These are phyloP conservation scores for Neolentinus lepideus DNA, from an alignment of 1,284 basidiomycete genomes.

Conservation along the genomic window DNA sequence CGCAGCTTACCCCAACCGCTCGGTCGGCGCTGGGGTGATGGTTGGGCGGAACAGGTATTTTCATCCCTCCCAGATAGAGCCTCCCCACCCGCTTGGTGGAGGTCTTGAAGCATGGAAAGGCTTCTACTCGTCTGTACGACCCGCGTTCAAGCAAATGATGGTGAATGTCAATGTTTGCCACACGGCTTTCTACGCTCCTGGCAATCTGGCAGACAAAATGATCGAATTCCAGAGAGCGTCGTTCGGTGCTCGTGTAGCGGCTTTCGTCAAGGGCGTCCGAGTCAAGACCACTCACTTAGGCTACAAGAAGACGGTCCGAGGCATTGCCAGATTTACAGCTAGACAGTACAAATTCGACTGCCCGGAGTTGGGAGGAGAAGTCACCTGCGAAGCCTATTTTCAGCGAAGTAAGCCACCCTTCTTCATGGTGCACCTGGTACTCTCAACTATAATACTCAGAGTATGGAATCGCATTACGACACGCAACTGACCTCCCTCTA, in stretches of 20 bases:
- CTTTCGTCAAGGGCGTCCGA: constrained; percentile 54
- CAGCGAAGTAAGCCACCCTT: constrained; percentile 35
- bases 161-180: constrained; percentile 76
- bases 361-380: constrained; percentile 34
- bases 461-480: constrained; percentile 40
- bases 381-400: constrained; percentile 64
- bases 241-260: constrained; percentile 40
- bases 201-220: constrained; percentile 55
- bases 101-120: constrained; percentile 65
- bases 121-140: constrained; percentile 71
- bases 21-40: constrained; percentile 54
- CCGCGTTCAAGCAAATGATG: constrained; percentile 65
- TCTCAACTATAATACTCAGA: constrained; percentile 30
- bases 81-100: constrained; percentile 44
- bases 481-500: constrained; percentile 44
- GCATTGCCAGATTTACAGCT: constrained; percentile 38
- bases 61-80: constrained; percentile 42
- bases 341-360: constrained; percentile 47
- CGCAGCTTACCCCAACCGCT: constrained; percentile 51
- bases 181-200: constrained; percentile 65
- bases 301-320: constrained; percentile 55
- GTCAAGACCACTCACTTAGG: constrained; percentile 51
- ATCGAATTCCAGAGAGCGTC: constrained; percentile 39
- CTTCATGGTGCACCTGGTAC: not conserved
- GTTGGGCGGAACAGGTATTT: constrained; percentile 75